Conservation (phyloP, 192 early-diverging fungal species). For the Rhizophagus clarus region DNA sequence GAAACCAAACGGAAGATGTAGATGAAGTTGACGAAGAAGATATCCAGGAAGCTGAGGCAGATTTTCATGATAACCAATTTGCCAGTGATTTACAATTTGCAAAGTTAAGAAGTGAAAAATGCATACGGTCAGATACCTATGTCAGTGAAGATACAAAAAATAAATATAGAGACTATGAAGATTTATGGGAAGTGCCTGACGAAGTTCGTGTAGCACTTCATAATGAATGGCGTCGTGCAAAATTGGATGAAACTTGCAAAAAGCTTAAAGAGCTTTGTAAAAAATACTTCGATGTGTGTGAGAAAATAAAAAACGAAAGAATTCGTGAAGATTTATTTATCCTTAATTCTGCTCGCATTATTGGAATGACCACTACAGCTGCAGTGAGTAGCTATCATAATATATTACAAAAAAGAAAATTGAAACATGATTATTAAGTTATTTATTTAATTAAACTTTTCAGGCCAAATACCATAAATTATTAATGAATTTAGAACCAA, state of each 20-base stretch:
- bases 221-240: constrained; percentile 38
- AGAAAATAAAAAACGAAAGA: constrained; percentile 33
- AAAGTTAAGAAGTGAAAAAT: constrained; percentile 36
- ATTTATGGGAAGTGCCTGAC: constrained; percentile 39
- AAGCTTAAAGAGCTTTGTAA: constrained; percentile 28
- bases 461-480: constrained; percentile 62
- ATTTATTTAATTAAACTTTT: not conserved
- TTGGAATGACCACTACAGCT: constrained; percentile 63
- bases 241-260: constrained; percentile 6
- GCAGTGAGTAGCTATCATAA: constrained; percentile 44
- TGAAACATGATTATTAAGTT: not conserved
- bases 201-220: constrained; percentile 40
- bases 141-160: constrained; percentile 27
- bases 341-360: constrained; percentile 40
- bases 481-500: constrained; percentile 45
- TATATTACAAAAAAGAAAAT: not conserved
- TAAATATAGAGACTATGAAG: not conserved
- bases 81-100: constrained; percentile 19
- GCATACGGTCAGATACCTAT: constrained; percentile 32
- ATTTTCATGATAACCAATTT: constrained; percentile 40
- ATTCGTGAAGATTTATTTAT: constrained; percentile 35
- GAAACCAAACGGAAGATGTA: constrained; percentile 38
- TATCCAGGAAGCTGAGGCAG: constrained; percentile 40
- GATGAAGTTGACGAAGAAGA: constrained; percentile 56
- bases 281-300: constrained; percentile 32